These are phyloP conservation scores for Glycyrrhiza uralensis DNA, from an alignment of 306 rosid species.

Conservation along the genomic window DNA sequence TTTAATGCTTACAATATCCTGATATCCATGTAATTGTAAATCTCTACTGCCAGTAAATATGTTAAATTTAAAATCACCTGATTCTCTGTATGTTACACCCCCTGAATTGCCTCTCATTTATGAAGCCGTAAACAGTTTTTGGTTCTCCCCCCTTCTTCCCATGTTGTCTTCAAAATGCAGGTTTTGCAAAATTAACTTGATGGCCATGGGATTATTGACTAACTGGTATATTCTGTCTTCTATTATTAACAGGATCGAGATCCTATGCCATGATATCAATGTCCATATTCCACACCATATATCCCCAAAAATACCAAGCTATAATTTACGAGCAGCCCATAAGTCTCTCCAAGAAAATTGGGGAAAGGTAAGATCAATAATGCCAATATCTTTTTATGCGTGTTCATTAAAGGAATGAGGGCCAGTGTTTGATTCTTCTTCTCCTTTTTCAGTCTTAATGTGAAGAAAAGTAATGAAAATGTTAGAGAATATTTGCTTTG, in stretches of 20 bases:
- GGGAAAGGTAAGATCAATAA: slow-evolving; percentile 70
- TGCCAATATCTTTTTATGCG: slow-evolving; percentile 2
- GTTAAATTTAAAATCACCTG: background rate
- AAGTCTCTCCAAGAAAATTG: slow-evolving; percentile 76
- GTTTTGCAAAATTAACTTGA: slow-evolving; percentile 6
- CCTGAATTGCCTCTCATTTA: background rate
- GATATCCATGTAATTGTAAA: background rate
- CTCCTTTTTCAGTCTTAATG: background rate
- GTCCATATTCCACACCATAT: slow-evolving; percentile 93
- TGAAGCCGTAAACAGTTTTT: background rate
- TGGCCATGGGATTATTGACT: background rate
- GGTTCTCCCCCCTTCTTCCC: background rate
- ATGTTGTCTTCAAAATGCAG: slow-evolving; percentile 6
- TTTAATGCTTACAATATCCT: background rate
- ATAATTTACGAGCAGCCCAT: slow-evolving; percentile 83
- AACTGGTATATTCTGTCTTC: slow-evolving; percentile 4
- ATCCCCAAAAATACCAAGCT: slow-evolving; percentile 89
- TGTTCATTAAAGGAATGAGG: background rate
- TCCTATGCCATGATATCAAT: slow-evolving; percentile 77
- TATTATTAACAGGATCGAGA: slow-evolving; percentile 70
- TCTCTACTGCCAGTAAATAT: background rate
- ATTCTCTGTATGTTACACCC: background rate
- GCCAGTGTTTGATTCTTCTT: background rate
- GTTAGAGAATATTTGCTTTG: background rate
- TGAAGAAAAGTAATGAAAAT: background rate